phyloP scores from a whole-genome alignment of 23 red algal genomes.

The Cyanidium caldarium region DNA sequence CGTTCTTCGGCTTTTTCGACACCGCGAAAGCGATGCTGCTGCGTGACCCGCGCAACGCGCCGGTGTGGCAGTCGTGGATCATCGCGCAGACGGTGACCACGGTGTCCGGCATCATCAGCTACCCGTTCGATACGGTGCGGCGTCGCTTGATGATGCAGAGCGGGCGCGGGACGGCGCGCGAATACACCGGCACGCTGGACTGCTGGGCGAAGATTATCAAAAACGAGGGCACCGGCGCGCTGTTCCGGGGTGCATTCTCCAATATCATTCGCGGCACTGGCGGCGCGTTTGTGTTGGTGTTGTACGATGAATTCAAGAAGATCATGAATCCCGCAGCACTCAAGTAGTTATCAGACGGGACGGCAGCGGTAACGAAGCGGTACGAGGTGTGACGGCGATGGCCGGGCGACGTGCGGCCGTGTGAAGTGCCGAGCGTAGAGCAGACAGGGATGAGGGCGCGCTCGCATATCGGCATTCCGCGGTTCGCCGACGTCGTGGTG shows the following conservation, averaged over 20 bases:
- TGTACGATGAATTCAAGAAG: constrained; percentile 98
- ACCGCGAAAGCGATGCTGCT: constrained; percentile 90
- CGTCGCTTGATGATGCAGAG: constrained; percentile 99
- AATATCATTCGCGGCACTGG: constrained; percentile 94
- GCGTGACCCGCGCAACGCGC: constrained; percentile 67
- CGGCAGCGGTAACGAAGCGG: too few species aligned
- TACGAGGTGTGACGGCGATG: too few species aligned
- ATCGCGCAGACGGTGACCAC: constrained; percentile 89
- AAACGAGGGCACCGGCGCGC: constrained; percentile 68
- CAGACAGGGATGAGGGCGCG: too few species aligned
- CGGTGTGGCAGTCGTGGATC: constrained; percentile 73
- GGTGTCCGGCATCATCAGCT: constrained; percentile 71
- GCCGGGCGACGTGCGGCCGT: too few species aligned
- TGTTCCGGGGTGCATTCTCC: constrained; percentile 97
- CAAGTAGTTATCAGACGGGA: background rate
- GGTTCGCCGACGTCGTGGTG: too few species aligned
- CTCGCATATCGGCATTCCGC: too few species aligned
- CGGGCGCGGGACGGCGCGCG: constrained; percentile 56
- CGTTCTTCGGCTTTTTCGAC: constrained; percentile 98
- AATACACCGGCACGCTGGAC: constrained; percentile 90
- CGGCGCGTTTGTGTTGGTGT: constrained; percentile 91
- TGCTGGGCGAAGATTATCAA: constrained; percentile 76
- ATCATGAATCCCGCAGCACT: constrained; percentile 37
- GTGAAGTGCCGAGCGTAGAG: too few species aligned
- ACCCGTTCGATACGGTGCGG: constrained; percentile 98